These are phyloP conservation scores for Filobasidium floriforme DNA, from an alignment of 768 basidiomycete species.

Conservation along the genomic window DNA sequence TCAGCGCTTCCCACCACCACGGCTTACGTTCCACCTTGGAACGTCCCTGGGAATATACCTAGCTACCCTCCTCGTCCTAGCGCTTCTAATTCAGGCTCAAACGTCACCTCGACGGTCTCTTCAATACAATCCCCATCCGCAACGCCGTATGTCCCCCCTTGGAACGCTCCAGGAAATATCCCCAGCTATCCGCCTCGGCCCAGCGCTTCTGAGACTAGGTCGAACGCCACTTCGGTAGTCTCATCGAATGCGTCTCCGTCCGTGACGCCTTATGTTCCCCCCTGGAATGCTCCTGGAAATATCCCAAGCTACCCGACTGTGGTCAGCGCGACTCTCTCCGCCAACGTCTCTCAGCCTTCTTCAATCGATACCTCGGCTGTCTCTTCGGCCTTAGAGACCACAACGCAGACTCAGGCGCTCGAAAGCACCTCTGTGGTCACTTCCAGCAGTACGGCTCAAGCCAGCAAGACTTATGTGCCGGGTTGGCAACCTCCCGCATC, in stretches of 20 bases:
- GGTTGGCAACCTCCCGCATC: too few species aligned
- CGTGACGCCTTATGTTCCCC: background rate
- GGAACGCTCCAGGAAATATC: background rate
- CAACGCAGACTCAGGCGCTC: background rate
- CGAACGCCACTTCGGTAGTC: background rate
- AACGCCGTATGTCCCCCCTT: background rate
- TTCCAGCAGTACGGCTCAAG: background rate
- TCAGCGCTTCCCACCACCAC: background rate
- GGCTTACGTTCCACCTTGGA: background rate
- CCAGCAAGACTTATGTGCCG: too few species aligned
- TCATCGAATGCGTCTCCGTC: background rate
- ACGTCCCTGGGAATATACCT: background rate
- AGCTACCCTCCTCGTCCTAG: background rate
- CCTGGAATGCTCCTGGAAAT: background rate
- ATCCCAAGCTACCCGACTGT: background rate
- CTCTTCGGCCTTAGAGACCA: background rate
- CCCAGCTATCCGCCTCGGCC: background rate
- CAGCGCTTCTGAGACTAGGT: background rate
- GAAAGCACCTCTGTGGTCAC: background rate
- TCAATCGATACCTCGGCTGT: background rate
- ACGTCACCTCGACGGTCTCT: background rate
- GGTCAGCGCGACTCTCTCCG: background rate
- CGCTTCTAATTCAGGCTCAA: background rate
- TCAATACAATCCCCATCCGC: background rate
- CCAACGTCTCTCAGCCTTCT: background rate